Evolutionary conservation across 371 early-diverging fungal genomes (phyloP).

Genomic region (Mortierella sp.): DNA sequence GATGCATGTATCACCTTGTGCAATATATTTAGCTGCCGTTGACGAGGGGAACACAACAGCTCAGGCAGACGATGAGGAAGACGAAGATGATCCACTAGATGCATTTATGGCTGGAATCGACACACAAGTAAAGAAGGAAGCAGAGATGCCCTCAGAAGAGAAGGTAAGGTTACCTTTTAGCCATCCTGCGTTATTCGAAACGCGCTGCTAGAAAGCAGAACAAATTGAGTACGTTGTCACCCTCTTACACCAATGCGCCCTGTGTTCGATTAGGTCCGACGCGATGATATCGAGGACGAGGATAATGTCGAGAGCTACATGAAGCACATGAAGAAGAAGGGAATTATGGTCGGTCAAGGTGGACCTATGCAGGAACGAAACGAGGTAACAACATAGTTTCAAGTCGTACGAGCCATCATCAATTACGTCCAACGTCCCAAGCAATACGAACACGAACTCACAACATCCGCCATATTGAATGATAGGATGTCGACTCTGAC

Average conservation of each 20-base stretch:
- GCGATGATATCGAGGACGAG: slow-evolving; percentile 85
- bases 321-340: slow-evolving; percentile 83
- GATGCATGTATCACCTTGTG: neutral
- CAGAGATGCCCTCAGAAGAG: slow-evolving; percentile 62
- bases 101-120: slow-evolving; percentile 91
- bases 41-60: neutral
- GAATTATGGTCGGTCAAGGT: slow-evolving; percentile 72
- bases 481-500: slow-evolving; percentile 81
- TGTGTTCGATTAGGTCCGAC: slow-evolving; percentile 55
- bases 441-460: neutral
- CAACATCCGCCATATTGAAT: neutral
- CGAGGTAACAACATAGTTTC: slow-evolving; percentile 57
- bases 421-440: neutral
- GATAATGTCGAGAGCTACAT: slow-evolving; percentile 86
- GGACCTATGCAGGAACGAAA: slow-evolving; percentile 61
- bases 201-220: neutral
- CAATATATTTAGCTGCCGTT: neutral
- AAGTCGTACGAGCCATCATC: neutral
- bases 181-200: neutral
- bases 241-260: neutral
- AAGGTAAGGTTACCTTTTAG: slow-evolving; percentile 32
- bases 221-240: too few relatives aligned
- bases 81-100: slow-evolving; percentile 88
- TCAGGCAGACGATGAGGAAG: slow-evolving; percentile 59
- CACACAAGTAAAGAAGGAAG: slow-evolving; percentile 68